Percentiles rank a stretch among this genome's conserved stretches.
Conservation (phyloP, 768 basidiomycete genomes). For the Boletellus sp. region DNA sequence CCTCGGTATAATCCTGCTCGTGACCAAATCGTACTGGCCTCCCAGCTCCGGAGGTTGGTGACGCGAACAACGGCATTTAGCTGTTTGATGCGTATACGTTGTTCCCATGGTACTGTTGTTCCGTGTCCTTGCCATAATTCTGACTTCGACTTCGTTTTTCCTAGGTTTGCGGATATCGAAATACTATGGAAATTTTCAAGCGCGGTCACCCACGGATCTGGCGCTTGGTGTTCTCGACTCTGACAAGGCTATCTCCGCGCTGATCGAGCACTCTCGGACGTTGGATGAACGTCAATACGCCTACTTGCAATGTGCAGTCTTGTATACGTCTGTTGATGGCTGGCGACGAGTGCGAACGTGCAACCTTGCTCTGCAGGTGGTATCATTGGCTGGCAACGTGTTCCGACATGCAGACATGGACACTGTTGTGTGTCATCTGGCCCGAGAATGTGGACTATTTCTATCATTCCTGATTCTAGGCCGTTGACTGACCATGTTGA, state of each 20-base stretch:
- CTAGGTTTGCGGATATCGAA: slow-evolving; percentile 60
- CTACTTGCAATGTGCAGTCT: slow-evolving; percentile 79
- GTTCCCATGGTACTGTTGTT: slow-evolving; percentile 66
- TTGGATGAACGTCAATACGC: slow-evolving; percentile 72
- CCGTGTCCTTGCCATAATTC: slow-evolving; percentile 4
- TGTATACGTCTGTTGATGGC: slow-evolving; percentile 79
- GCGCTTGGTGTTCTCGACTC: slow-evolving; percentile 78
- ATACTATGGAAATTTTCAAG: slow-evolving; percentile 73
- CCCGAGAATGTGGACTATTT: slow-evolving; percentile 65
- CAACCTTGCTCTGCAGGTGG: slow-evolving; percentile 83
- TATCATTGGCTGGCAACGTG: slow-evolving; percentile 82
- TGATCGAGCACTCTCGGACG: slow-evolving; percentile 66
- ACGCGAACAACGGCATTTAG: slow-evolving; percentile 73
- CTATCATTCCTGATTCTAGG: background rate
- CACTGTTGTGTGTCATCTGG: slow-evolving; percentile 65
- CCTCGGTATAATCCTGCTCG: slow-evolving; percentile 77
- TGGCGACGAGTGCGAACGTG: slow-evolving; percentile 78
- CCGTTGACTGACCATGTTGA: background rate
- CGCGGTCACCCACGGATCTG: slow-evolving; percentile 65
- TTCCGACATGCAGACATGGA: slow-evolving; percentile 93
- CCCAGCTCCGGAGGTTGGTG: slow-evolving; percentile 71
- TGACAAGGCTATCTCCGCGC: slow-evolving; percentile 72
- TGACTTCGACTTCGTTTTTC: slow-evolving; percentile 3
- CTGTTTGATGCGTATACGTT: slow-evolving; percentile 76
- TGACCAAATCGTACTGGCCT: slow-evolving; percentile 62